Evolutionary conservation across 495 filamentous ascomycete genomes (phyloP).

Genomic region (Neurospora intermedia): DNA sequence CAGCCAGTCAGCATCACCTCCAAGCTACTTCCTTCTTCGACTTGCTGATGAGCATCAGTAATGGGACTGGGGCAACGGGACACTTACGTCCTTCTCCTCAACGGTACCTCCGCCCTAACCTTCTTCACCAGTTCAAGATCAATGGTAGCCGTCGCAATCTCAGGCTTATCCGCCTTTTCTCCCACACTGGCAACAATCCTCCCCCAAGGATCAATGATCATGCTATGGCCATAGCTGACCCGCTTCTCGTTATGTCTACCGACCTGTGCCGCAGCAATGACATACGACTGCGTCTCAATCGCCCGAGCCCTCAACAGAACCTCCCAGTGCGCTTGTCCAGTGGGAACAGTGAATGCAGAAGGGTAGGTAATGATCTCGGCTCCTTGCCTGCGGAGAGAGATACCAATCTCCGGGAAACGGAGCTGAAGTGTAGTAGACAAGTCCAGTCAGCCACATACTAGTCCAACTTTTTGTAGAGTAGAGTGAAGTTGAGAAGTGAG

Average conservation of each 20-base stretch:
- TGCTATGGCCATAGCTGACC: constrained; percentile 76
- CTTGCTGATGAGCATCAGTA: background rate
- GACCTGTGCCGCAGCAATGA: constrained; percentile 80
- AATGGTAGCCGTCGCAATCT: constrained; percentile 38
- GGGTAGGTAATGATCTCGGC: constrained; percentile 80
- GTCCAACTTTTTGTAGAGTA: no score
- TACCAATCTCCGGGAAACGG: constrained; percentile 70
- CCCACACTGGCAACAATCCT: constrained; percentile 55
- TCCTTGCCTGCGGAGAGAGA: constrained; percentile 39
- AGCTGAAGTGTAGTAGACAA: constrained; percentile 2
- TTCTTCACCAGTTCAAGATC: constrained; percentile 34
- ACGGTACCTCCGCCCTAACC: constrained; percentile 50
- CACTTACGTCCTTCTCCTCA: constrained; percentile 44
- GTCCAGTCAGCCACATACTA: background rate
- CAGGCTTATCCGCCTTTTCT: constrained; percentile 31
- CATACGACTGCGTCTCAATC: constrained; percentile 81
- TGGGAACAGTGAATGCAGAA: constrained; percentile 82
- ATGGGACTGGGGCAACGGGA: background rate
- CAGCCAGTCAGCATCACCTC: background rate
- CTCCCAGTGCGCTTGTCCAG: constrained; percentile 81
- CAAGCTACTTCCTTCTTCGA: background rate
- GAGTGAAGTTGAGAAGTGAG: background rate
- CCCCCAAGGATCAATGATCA: constrained; percentile 87
- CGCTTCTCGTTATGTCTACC: constrained; percentile 62
- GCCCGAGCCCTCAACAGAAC: constrained; percentile 66